These are phyloP conservation scores for Trifolium dubium DNA, from an alignment of 306 rosid genomes.

Conservation along the genomic window DNA sequence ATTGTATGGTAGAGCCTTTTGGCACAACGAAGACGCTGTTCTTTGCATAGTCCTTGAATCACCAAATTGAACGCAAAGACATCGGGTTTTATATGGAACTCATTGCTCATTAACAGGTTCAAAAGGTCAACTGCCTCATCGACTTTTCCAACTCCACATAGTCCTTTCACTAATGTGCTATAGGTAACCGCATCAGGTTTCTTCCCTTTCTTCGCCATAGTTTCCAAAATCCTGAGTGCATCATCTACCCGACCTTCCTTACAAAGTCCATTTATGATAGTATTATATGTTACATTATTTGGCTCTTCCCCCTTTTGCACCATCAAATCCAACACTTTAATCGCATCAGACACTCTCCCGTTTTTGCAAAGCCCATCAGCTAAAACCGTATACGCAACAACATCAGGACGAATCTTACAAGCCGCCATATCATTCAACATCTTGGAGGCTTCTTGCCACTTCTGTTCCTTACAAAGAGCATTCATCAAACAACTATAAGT, in stretches of 20 bases:
- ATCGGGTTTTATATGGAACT: conserved; percentile 59
- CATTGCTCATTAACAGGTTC: conserved; percentile 50
- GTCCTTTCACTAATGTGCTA: conserved; percentile 66
- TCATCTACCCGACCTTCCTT: conserved; percentile 67
- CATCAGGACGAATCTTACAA: conserved; percentile 61
- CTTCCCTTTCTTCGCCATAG: conserved; percentile 69
- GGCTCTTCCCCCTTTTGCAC: conserved; percentile 67
- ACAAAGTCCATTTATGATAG: conserved; percentile 74
- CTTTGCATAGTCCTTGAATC: conserved; percentile 70
- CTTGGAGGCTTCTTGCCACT: conserved; percentile 62
- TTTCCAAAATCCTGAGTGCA: conserved; percentile 57
- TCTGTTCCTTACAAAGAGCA: conserved; percentile 62
- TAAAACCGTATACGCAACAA: conserved; percentile 62
- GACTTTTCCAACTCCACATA: conserved; percentile 57
- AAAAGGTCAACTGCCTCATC: conserved; percentile 71
- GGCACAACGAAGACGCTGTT: conserved; percentile 57
- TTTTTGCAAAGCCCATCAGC: conserved; percentile 78
- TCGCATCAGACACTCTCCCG: conserved; percentile 61
- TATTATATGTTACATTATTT: conserved; percentile 64
- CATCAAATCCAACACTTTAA: conserved; percentile 66
- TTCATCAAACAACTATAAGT: conserved; percentile 70
- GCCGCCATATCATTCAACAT: conserved; percentile 67
- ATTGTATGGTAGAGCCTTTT: conserved; percentile 55
- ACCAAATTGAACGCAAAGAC: conserved; percentile 55
- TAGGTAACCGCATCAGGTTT: conserved; percentile 75